These are phyloP conservation scores for Aeminium ludgeri DNA, from an alignment of 495 filamentous ascomycete species.

Conservation along the genomic window DNA sequence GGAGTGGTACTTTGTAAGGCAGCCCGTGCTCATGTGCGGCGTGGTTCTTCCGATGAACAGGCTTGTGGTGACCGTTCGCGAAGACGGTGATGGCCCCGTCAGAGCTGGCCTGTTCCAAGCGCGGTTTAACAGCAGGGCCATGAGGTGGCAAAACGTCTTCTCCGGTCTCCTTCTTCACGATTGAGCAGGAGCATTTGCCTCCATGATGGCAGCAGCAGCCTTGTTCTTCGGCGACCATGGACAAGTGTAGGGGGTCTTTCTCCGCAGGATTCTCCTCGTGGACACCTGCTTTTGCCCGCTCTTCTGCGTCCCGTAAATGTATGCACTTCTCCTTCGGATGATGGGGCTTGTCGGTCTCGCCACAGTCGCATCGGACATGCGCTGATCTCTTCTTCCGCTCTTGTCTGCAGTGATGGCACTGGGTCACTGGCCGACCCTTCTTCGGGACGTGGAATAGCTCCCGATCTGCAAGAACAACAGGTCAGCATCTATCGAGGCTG, in stretches of 20 bases:
- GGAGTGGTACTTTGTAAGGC: conserved; percentile 54
- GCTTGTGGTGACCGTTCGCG: conserved; percentile 87
- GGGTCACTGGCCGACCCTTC: conserved; percentile 94
- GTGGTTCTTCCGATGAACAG: conserved; percentile 74
- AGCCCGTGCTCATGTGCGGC: conserved; percentile 64
- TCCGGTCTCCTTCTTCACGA: conserved; percentile 64
- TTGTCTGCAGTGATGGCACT: conserved; percentile 92
- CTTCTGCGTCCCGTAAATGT: conserved; percentile 31
- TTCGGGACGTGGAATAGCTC: conserved; percentile 92
- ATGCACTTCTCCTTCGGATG: conserved; percentile 47
- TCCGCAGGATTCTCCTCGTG: conserved; percentile 30
- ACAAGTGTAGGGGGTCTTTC: conserved; percentile 25
- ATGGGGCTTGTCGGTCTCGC: conserved; percentile 54
- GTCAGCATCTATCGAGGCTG: not conserved
- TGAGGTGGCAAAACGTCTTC: conserved; percentile 2
- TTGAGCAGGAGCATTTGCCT: conserved; percentile 73
- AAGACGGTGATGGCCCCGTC: conserved; percentile 71
- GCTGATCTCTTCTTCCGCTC: conserved; percentile 94
- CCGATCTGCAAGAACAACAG: conserved; percentile 43
- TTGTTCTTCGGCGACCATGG: conserved; percentile 32
- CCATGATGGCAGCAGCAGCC: conserved; percentile 71
- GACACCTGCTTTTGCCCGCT: conserved; percentile 18
- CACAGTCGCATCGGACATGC: conserved; percentile 94
- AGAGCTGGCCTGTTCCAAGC: conserved; percentile 68
- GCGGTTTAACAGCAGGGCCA: conserved; percentile 35